A percentile compares a stretch with the other conserved stretches of the same genome.
Conservation (phyloP, 306 rosid genomes). For the Urtica urens region DNA sequence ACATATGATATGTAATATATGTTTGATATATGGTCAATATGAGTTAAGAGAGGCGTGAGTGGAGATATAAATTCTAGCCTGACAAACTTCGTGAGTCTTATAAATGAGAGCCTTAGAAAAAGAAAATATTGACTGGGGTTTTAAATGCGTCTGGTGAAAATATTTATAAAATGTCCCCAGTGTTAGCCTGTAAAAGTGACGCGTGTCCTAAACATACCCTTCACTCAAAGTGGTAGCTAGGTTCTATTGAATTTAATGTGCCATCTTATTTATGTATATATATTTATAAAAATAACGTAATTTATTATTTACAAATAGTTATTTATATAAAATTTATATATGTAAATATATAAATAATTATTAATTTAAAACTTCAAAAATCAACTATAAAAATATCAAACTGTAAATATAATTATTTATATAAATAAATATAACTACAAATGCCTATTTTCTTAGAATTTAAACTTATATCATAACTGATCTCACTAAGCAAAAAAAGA, state of each 20-base stretch:
- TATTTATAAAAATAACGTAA: too few relatives aligned
- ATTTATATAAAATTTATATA: too few relatives aligned
- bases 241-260: not conserved
- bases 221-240: not conserved
- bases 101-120: not conserved
- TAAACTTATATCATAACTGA: too few relatives aligned
- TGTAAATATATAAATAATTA: too few relatives aligned
- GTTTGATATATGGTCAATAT: not conserved
- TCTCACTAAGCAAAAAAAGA: too few relatives aligned
- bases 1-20: not conserved
- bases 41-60: not conserved
- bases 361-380: too few relatives aligned
- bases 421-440: too few relatives aligned
- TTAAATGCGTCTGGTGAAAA: conserved; percentile 6
- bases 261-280: not conserved
- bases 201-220: not conserved
- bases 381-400: too few relatives aligned
- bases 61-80: not conserved
- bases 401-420: too few relatives aligned
- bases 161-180: conserved; percentile 6
- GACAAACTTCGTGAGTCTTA: conserved; percentile 3
- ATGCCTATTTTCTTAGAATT: too few relatives aligned
- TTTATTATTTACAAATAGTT: too few relatives aligned
- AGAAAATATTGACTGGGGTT: not conserved
- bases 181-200: conserved; percentile 3